Base-by-base conservation (phyloP, 441 rosid species). In the Populus tomentosa region DNA sequence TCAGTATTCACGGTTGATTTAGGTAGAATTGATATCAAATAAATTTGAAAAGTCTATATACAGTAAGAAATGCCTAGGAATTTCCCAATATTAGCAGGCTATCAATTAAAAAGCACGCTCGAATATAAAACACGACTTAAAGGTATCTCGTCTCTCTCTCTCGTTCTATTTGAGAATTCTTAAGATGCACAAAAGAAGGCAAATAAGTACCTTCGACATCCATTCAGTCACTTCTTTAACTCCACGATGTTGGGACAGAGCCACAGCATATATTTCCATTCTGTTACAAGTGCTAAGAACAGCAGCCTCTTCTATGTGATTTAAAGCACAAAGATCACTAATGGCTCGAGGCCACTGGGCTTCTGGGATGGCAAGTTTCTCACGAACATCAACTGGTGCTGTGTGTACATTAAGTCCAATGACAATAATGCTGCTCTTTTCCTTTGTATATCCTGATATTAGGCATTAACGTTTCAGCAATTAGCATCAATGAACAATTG, bases 251-350 rank as follows among this genome's bases (percentile, higher is more conserved):
- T 87, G 95, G 67, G 98, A 93, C 20, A 93, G 80, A 77, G 92
- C 95, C 38, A 91, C 87, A 50, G 88, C 98, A 86, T 93, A 93
- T 69, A 91, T 89, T 88, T 93, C 98, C 91, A 89, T 89, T 36
- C 97, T 83, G 86, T 93, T 93, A 83, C 98, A 93, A 28, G 98
- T 93, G 80, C 97, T 91, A 59, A 93, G 97, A 10, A 93, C 97
- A 75, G 98, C 95, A 61, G 95, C 97, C 85, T 91, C 98, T 74
- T 93, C 94, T 28, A 93, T 90, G 32, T 93, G 98, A 84, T 93
- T 93, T 21, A 77, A 42, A 30, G 23, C 35, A 42, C 80, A 62
- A 33, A 91, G 82, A 72, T 91, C 93, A 5, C 78, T 82, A 16
- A 91, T 93, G 71, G 93, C 94, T 83, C 64, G 80, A 42, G 95